Conservation (phyloP, 2,329 filamentous ascomycete genomes). For the Colletotrichum tanaceti region DNA sequence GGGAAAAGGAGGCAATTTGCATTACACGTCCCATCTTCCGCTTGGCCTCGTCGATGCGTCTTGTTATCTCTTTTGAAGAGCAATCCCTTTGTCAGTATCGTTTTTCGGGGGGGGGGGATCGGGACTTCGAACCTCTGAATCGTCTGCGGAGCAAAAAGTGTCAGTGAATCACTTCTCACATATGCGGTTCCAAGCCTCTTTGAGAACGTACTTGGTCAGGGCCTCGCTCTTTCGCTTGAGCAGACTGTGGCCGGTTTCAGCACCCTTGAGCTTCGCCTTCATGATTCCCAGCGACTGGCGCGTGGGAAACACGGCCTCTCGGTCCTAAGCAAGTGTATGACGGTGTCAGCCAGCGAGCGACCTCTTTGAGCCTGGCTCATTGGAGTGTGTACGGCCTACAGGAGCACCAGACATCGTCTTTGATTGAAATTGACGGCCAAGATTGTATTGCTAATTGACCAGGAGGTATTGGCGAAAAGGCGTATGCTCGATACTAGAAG, state of each 20-base stretch:
- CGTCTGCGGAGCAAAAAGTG: constrained; percentile 66
- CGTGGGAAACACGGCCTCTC: constrained; percentile 97
- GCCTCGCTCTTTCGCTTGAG: constrained; percentile 98
- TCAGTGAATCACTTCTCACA: constrained; percentile 10
- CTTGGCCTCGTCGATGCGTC: constrained; percentile 97
- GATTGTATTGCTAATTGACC: background rate
- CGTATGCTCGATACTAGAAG: background rate
- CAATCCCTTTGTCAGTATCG: constrained; percentile 9
- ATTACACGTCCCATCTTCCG: constrained; percentile 99
- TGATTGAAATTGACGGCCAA: background rate
- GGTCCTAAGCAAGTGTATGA: constrained; percentile 68
- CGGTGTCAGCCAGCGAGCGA: constrained; percentile 14
- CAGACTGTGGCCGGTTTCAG: constrained; percentile 90
- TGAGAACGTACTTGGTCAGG: constrained; percentile 82
- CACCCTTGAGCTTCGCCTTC: constrained; percentile 97
- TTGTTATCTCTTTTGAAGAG: constrained; percentile 80
- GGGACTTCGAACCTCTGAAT: constrained; percentile 76
- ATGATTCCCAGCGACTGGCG: constrained; percentile 96
- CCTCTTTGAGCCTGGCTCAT: background rate
- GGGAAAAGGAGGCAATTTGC: constrained; percentile 97
- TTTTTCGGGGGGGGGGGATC: background rate
- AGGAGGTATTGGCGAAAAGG: too few species aligned
- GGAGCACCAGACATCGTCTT: constrained; percentile 54
- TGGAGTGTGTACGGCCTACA: constrained; percentile 46
- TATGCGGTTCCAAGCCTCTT: background rate